phyloP scores from a whole-genome alignment of 345 rosid genomes.

The Psidium friedrichsthalianum region DNA sequence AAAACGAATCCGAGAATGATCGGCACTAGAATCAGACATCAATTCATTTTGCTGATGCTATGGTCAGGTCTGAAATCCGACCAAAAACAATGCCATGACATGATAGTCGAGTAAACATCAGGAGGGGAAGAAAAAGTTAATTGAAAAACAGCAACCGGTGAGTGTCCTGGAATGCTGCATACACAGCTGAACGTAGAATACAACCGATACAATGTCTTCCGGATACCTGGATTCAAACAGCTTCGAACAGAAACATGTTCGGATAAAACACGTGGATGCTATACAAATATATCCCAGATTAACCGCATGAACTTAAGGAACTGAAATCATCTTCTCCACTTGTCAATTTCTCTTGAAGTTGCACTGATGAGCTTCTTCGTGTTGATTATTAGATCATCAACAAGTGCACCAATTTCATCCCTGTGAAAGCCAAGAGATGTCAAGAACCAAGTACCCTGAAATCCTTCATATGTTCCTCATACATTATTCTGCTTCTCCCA shows the following conservation, averaged over 20 bases:
- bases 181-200: neutral
- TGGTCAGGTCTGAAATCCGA: neutral
- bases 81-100: neutral
- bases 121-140: neutral
- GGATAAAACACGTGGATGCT: neutral
- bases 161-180: neutral
- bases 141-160: neutral
- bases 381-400: conserved; percentile 48
- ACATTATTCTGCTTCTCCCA: neutral
- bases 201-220: neutral
- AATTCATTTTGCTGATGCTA: neutral
- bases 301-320: neutral
- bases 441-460: neutral
- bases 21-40: neutral
- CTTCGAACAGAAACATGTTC: neutral
- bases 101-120: neutral
- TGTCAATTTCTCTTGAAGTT: conserved; percentile 67
- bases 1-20: neutral
- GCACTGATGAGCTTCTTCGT: conserved; percentile 56
- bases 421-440: conserved; percentile 15
- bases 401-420: conserved; percentile 47
- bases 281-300: neutral
- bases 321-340: conserved; percentile 59
- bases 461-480: neutral
- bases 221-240: neutral